Conservation (phyloP, 441 rosid species). For the Populus hybrid region DNA sequence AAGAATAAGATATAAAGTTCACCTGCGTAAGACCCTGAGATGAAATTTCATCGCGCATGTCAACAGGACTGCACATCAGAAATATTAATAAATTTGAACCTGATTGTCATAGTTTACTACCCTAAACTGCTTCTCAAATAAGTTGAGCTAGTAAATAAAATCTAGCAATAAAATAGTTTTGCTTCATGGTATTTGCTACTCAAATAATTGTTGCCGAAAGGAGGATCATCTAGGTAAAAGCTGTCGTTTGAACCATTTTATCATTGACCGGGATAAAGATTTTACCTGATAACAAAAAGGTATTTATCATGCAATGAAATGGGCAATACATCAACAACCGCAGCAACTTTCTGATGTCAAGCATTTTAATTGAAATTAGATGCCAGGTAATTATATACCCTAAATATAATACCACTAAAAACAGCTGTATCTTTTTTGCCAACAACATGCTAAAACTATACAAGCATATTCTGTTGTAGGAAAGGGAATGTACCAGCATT, state of each 20-base stretch:
- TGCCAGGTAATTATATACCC: neutral
- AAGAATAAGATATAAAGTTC: slow-evolving; percentile 10
- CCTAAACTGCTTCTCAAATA: neutral
- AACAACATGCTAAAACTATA: slow-evolving; percentile 6
- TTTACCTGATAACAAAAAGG: slow-evolving; percentile 79
- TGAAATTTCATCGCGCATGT: slow-evolving; percentile 63
- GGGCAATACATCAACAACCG: slow-evolving; percentile 71
- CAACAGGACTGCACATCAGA: slow-evolving; percentile 71
- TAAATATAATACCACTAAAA: neutral
- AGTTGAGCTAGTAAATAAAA: neutral
- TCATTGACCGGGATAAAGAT: slow-evolving; percentile 5
- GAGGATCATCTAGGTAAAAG: neutral
- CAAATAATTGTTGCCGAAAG: neutral
- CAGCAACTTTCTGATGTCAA: slow-evolving; percentile 66
- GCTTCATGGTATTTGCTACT: neutral
- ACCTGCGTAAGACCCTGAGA: slow-evolving; percentile 86
- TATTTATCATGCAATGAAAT: slow-evolving; percentile 71
- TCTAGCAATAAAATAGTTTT: slow-evolving; percentile 1
- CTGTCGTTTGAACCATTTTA: neutral
- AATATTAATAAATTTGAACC: slow-evolving; percentile 12
- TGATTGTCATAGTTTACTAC: neutral
- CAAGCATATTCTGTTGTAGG: neutral
- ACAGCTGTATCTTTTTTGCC: neutral
- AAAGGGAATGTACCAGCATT: slow-evolving; percentile 49
- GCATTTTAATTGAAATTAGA: slow-evolving; percentile 10